These are phyloP conservation scores for Fistulinella cinereoalba DNA, from an alignment of 1,284 basidiomycete species.

Conservation along the genomic window DNA sequence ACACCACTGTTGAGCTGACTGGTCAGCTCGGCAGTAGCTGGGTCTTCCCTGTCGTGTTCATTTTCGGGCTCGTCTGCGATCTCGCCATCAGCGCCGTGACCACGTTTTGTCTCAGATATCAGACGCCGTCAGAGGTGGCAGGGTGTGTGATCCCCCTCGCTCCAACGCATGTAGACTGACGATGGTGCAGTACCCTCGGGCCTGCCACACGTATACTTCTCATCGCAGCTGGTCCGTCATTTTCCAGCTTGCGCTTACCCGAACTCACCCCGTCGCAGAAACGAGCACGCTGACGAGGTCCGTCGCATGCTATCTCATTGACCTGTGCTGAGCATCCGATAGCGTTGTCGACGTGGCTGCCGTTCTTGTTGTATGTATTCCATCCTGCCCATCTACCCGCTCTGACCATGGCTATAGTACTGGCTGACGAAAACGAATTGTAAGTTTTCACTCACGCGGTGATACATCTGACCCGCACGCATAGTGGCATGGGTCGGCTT, in stretches of 20 bases:
- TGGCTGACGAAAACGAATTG: slow-evolving; percentile 16
- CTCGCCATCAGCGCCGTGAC: slow-evolving; percentile 11
- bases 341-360: slow-evolving; percentile 11
- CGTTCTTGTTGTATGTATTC: slow-evolving; percentile 14
- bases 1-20: slow-evolving; percentile 1
- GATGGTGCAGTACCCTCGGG: slow-evolving; percentile 4
- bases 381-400: background rate
- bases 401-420: slow-evolving; percentile 8
- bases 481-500: slow-evolving; percentile 20
- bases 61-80: slow-evolving; percentile 21
- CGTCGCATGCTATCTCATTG: background rate
- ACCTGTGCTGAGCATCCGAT: background rate
- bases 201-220: slow-evolving; percentile 5
- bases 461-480: background rate
- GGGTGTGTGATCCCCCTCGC: slow-evolving; percentile 6
- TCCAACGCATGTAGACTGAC: background rate
- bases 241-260: background rate
- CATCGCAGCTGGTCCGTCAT: slow-evolving; percentile 15
- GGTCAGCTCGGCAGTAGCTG: slow-evolving; percentile 14
- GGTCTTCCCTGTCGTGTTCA: slow-evolving; percentile 19
- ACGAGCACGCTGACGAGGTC: slow-evolving; percentile 19
- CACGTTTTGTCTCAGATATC: slow-evolving; percentile 12
- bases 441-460: background rate
- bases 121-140: background rate
- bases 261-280: slow-evolving; percentile 13